A percentile compares a stretch with the other conserved stretches of the same genome.
phyloP scores from a whole-genome alignment of 2,329 filamentous ascomycete genomes.

The Metarhizium humberi region DNA sequence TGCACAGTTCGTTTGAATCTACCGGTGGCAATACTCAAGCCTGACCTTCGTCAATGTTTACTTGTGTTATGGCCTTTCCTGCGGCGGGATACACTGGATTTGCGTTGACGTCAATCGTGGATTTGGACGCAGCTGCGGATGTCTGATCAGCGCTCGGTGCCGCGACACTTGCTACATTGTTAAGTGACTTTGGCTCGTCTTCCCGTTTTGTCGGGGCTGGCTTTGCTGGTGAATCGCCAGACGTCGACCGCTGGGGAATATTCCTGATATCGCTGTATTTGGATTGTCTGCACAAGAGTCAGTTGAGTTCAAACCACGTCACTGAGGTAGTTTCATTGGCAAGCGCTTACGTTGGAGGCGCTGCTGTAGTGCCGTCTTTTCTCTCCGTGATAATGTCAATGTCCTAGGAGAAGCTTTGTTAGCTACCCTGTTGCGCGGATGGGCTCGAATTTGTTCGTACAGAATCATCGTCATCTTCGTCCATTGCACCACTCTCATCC shows the following conservation, averaged over 20 bases:
- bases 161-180: constrained; percentile 19
- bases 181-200: constrained; percentile 23
- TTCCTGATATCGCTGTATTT: constrained; percentile 58
- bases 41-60: constrained; percentile 62
- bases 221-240: constrained; percentile 40
- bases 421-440: not conserved
- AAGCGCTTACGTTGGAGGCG: constrained; percentile 43
- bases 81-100: constrained; percentile 70
- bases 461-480: constrained; percentile 46
- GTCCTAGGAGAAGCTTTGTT: constrained; percentile 32
- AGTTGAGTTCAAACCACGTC: not conserved
- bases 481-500: constrained; percentile 51
- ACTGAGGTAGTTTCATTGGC: not conserved
- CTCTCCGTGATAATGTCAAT: constrained; percentile 61
- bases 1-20: not conserved
- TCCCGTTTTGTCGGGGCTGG: constrained; percentile 38
- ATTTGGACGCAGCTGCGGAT: constrained; percentile 62
- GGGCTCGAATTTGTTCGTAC: constrained; percentile 9
- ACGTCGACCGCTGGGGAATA: constrained; percentile 50
- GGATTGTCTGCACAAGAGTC: constrained; percentile 35
- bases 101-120: constrained; percentile 74
- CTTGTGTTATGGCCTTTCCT: constrained; percentile 71
- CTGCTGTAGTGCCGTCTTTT: constrained; percentile 53
- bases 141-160: constrained; percentile 42
- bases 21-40: not conserved